Base-by-base conservation (phyloP, 2,329 filamentous ascomycete species). In the Aspergillus sp. region DNA sequence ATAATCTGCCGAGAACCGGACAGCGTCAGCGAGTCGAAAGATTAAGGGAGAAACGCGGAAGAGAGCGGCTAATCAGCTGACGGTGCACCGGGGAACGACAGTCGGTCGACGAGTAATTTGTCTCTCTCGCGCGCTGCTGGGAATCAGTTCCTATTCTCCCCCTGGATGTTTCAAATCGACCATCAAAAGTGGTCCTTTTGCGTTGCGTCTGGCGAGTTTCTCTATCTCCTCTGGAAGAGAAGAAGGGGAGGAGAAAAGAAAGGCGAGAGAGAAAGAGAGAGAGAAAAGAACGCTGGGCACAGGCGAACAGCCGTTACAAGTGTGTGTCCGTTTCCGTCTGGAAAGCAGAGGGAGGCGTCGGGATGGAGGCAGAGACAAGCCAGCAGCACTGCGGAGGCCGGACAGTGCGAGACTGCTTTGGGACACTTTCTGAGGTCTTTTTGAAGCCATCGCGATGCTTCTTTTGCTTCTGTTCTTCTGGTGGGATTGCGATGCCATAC, bases 61-160 rank as follows among this genome's bases (percentile, higher is more conserved):
- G 45, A 45, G 38, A 48, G 47, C 45, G 51, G 48, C 48, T 49
- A 48, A 52, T 53, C 52, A 56, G 53, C 52, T 53, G 53, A 56
- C 36, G 44, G 39, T 40, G 39, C 47, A 37, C 37, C 36, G 37
- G 32, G 37, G 36, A 40, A 44, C 37, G 13, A 19, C 19, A 19
- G 10, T 38, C 36, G 36, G 29, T 28, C 27, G 29, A 28, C 31
- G 30, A 19, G 37, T 38, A 30, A 27, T 28, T 36, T 28, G 12
- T 38, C 36, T 38, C 7, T 36, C 10, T 36, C 19, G 12, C 19
- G 12, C 36, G 10, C 13, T 29, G 27, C 27, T 38, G 33, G 34
- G n/a, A 10, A 34, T 35, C 32, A 39, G 10, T 32, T 13, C 33
- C 34, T 40, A 2, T 36, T 44, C 12, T 36, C 13, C 12, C 27